These are phyloP conservation scores for Microstegium vimineum DNA, from an alignment of 176 grass and related monocot species.

Conservation along the genomic window DNA sequence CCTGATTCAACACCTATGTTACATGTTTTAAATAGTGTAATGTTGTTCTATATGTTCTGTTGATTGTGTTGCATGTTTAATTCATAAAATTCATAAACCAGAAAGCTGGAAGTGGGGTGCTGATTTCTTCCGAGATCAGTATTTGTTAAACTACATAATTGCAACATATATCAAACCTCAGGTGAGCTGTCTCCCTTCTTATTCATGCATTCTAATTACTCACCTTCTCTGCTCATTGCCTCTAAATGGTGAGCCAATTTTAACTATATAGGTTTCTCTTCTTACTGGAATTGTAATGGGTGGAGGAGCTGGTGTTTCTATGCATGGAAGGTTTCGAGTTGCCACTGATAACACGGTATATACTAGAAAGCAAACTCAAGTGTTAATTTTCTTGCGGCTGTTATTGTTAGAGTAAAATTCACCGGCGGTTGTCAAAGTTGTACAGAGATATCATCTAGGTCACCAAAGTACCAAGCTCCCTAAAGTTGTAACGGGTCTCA, in stretches of 20 bases:
- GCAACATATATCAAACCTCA: constrained; percentile 81
- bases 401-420: not conserved
- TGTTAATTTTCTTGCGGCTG: not conserved
- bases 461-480: not conserved
- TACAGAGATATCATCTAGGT: too few relatives aligned
- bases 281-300: constrained; percentile 84
- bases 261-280: constrained; percentile 67
- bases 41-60: not conserved
- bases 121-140: constrained; percentile 66
- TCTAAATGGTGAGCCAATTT: not conserved
- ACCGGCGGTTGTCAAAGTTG: too few relatives aligned
- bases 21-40: constrained; percentile 1
- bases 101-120: constrained; percentile 68
- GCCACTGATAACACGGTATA: constrained; percentile 84
- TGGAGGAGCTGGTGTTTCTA: constrained; percentile 82
- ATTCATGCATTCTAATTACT: constrained; percentile 11
- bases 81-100: constrained; percentile 36
- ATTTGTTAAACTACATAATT: constrained; percentile 73
- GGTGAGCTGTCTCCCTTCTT: constrained; percentile 33
- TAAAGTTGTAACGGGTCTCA: not conserved
- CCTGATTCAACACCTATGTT: not conserved
- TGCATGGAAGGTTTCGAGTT: constrained; percentile 88
- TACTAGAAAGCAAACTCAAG: not conserved
- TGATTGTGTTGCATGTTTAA: constrained; percentile 6
- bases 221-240: not conserved